A percentile compares a stretch with the other conserved stretches of the same genome.
phyloP scores from a whole-genome alignment of 495 filamentous ascomycete species.

The Neurospora sp. region DNA sequence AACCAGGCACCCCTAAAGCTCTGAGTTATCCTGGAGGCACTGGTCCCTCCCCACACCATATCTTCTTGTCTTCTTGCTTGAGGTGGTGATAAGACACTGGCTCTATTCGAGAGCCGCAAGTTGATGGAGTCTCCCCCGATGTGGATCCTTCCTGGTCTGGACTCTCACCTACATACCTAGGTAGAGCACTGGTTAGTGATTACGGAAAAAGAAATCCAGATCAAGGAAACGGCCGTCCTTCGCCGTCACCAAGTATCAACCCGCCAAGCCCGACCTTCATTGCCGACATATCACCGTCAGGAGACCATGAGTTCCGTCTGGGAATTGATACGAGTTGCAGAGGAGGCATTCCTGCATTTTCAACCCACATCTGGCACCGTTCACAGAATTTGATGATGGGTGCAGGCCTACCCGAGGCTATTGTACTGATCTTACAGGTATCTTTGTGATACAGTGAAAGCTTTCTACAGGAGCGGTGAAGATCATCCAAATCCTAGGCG shows the following conservation, averaged over 20 bases:
- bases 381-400: neutral
- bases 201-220: neutral
- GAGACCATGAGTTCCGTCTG: neutral
- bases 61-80: neutral
- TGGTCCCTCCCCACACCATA: neutral
- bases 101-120: neutral
- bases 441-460: neutral
- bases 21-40: neutral
- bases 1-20: neutral
- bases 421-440: neutral
- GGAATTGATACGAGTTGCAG: neutral
- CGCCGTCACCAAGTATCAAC: neutral
- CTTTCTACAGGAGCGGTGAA: neutral
- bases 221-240: neutral
- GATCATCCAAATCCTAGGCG: neutral
- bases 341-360: neutral
- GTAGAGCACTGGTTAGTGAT: neutral
- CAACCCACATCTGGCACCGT: neutral
- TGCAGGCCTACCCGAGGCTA: neutral
- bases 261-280: neutral
- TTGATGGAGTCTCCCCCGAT: neutral
- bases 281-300: neutral
- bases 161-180: neutral
- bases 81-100: neutral
- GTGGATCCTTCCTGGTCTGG: neutral